Base-by-base conservation (phyloP, 2,329 filamentous ascomycete species). In the Talaromyces albobiverticillius region DNA sequence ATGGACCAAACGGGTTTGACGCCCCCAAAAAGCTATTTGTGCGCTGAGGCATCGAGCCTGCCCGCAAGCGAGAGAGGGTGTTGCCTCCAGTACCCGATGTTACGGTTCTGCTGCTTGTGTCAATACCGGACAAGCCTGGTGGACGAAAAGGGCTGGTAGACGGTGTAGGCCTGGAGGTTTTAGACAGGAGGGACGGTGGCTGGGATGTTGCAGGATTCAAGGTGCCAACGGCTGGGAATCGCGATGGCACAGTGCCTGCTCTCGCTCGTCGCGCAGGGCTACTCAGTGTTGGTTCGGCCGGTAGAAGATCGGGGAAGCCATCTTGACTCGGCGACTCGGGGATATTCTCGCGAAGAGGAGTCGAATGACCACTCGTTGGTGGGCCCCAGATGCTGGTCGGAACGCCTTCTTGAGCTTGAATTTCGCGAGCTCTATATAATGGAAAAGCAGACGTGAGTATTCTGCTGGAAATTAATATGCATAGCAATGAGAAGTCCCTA, bases 381-480 rank as follows among this genome's bases (percentile, higher is more conserved):
- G 94, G 93, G 10, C 94, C 91, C 94, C 94, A 97, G 41, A 88
- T 87, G 67, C 86, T 71, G 83, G 81, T 67, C 80, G 86, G 69
- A 79, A 96, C 81, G 49, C 92, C 92, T 81, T 97, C 93, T 76
- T 96, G 92, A 52, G 92, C 92, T 77, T 97, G 93, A 59, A 97
- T 96, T 74, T 99, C 94, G 71, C 94, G 84, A 61, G 94, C 92
- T 69, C 93, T 96, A 65, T 54, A 46, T 51, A 22, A 46, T 38
- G n/a, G 18, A 16, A 45, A 25, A 18, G 18, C 3, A 9, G 18
- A 29, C 42, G 53, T 46, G 40, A 55, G 57, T 61, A 53, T 59
- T 57, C 51, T 22, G 41, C 23, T 36, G 42, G 51, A 46, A 36
- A 51, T 26, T 29, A 32, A 34, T 13, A 9, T 46, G 16, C 20